Evolutionary conservation across 192 early-diverging fungal genomes (phyloP), one percentile per base, ranked within the genome.

Genomic region (Backusella circina): DNA sequence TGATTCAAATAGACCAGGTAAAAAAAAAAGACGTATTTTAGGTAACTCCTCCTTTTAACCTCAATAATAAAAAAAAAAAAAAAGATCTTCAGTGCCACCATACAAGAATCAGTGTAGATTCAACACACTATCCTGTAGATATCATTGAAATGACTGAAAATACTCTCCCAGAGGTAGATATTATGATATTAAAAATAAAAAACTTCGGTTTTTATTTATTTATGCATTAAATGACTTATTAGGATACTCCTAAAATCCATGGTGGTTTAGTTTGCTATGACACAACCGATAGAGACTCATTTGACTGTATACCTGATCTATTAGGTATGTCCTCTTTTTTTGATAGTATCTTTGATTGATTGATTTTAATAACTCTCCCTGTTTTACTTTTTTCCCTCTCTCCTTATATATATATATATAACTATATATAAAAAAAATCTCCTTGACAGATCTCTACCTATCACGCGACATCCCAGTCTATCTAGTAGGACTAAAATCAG

Each of bases 191-290:
- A 3, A 21, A 30, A 15, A 70, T 7, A 0, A 50, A 71, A 71
- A 50, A 51, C 38, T 16, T 37, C 13, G 30, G 9, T n/a, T 8
- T 7, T 36, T 36, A 37, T 68, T 44, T 70, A 41, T n/a, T 70
- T 50, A 61, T 61, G 54, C 21, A 61, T 61, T 4, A 61, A 61
- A 61, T 28, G 21, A 61, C 26, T 26, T 28, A 61, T 61, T 26
- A 74, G 61, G 31, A 30, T 41, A 38, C 50, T 61, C 51, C 75
- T 36, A 54, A 39, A 23, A 65, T 81, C 23, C 65, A 77, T 38
- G 79, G 72, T 33, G 75, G 71, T n/a, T 66, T 81, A 33, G 57
- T 81, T 44, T 81, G 79, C 57, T 81, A 77, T 54, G 75, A 77
- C 18, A 39, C 61, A 39, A 77, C 65, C 1, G 51, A 71, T 47